A percentile compares a stretch with the other conserved stretches of the same genome.
Conservation (phyloP, 495 filamentous ascomycete genomes). For the Clohesyomyces aquaticus region DNA sequence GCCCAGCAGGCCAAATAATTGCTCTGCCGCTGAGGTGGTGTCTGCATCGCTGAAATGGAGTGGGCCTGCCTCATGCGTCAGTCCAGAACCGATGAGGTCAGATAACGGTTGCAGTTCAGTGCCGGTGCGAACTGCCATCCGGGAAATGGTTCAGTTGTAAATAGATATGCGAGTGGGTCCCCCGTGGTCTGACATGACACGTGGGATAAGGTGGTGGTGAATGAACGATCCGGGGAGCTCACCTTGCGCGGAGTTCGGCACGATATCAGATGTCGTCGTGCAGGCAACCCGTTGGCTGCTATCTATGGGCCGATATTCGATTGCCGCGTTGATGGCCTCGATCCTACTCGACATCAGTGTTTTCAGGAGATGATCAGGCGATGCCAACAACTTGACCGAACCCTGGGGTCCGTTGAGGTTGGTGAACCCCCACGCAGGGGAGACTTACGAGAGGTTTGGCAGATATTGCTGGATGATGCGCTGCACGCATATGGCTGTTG, state of each 20-base stretch:
- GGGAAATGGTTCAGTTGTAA: no score
- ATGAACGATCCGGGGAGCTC: not conserved
- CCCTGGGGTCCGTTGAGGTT: not conserved
- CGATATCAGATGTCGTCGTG: not conserved
- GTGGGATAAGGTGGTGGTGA: not conserved
- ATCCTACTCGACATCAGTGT: not conserved
- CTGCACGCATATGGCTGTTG: not conserved
- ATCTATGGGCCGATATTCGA: not conserved
- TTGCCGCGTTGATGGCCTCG: not conserved
- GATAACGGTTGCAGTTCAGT: no score
- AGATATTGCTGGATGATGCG: constrained; percentile 1
- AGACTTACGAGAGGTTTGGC: not conserved
- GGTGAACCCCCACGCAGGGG: not conserved
- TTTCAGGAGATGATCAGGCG: not conserved
- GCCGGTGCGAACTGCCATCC: no score
- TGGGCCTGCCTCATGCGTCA: not conserved
- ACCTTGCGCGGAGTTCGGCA: not conserved
- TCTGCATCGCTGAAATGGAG: not conserved
- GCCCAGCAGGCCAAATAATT: not conserved
- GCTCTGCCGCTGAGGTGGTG: no score
- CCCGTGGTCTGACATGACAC: not conserved
- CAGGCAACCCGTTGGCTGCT: not conserved
- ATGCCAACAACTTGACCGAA: not conserved
- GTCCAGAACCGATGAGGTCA: no score
- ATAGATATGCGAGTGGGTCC: not conserved